Evolutionary conservation across 441 rosid species (phyloP).

Genomic region (Eruca vesicaria): DNA sequence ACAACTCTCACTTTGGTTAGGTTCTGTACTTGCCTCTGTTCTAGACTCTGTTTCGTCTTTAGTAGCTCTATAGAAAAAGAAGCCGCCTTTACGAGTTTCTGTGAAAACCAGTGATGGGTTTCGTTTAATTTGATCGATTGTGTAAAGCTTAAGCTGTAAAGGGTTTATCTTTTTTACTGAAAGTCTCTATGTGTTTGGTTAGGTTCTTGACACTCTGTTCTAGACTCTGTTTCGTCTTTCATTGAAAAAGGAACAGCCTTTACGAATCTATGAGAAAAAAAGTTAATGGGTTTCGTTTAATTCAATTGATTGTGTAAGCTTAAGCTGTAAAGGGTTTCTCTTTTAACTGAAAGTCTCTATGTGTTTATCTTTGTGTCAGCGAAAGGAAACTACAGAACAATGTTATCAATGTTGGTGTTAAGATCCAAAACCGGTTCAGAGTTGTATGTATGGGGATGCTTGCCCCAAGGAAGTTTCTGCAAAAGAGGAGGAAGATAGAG

Average conservation of each 20-base stretch:
- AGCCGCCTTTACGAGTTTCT: not conserved
- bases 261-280: no score
- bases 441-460: slow-evolving; percentile 75
- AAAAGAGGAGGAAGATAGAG: slow-evolving; percentile 68
- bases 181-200: no score
- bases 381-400: slow-evolving; percentile 28
- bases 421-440: slow-evolving; percentile 42
- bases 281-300: no score
- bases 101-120: not conserved
- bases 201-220: no score
- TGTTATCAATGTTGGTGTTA: slow-evolving; percentile 32
- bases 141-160: no score
- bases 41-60: not conserved
- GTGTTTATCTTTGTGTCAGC: slow-evolving; percentile 31
- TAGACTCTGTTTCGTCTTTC: no score
- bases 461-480: slow-evolving; percentile 76
- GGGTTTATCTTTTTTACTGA: no score
- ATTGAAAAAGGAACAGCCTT: no score
- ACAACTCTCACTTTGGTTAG: not conserved
- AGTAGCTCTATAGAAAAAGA: not conserved
- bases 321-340: slow-evolving; percentile 2
- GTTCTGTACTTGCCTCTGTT: slow-evolving; percentile 1
- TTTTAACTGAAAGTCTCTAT: slow-evolving; percentile 10
- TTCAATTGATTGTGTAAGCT: no score
- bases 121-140: not conserved